These are phyloP conservation scores for Solanum neorickii DNA, from an alignment of 257 asterid genomes.

Conservation along the genomic window DNA sequence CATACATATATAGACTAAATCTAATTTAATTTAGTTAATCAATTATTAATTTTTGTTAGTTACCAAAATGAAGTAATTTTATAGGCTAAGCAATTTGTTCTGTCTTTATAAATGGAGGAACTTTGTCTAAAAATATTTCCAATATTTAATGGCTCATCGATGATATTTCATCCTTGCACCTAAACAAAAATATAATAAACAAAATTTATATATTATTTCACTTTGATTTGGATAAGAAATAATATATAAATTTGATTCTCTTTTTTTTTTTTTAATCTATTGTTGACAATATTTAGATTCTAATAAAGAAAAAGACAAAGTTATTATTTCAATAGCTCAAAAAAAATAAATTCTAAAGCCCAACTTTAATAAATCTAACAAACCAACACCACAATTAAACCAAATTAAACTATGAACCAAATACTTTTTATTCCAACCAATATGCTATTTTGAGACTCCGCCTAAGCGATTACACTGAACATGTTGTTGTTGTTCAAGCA, in stretches of 20 bases:
- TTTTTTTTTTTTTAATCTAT: neutral
- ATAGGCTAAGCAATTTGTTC: neutral
- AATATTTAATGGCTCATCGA: neutral
- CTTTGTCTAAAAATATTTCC: neutral
- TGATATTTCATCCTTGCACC: neutral
- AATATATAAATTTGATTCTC: neutral
- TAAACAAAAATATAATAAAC: no score
- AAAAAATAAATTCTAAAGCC: neutral
- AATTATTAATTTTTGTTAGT: neutral
- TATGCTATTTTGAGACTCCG: constrained; percentile 6
- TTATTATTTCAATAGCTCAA: neutral
- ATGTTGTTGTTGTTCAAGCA: no score
- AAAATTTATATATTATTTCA: neutral
- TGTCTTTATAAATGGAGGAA: neutral
- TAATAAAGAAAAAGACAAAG: neutral
- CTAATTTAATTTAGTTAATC: neutral
- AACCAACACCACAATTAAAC: neutral
- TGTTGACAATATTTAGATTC: neutral
- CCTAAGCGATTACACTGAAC: no score
- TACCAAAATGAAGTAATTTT: neutral
- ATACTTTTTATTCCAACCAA: constrained; percentile 6
- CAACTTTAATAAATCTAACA: neutral
- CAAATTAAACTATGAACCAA: neutral
- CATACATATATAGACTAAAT: no score
- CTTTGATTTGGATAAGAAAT: neutral